These are phyloP conservation scores for Fusarium burgessii DNA, from an alignment of 2,329 filamentous ascomycete genomes.

Conservation along the genomic window DNA sequence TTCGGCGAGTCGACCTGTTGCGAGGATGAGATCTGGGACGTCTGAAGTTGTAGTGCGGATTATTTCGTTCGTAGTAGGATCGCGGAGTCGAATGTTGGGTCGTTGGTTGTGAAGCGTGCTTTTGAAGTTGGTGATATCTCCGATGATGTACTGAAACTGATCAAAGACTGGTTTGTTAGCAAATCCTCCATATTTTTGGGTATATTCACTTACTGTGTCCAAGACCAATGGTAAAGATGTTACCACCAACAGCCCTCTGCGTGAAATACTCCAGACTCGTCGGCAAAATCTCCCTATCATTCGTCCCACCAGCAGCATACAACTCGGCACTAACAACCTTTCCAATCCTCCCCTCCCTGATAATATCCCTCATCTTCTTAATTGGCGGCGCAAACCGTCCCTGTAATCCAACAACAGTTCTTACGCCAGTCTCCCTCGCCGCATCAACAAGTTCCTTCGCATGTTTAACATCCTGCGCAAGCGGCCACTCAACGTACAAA, in stretches of 20 bases:
- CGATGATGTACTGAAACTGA: conserved; percentile 58
- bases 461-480: conserved; percentile 58
- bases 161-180: conserved; percentile 56
- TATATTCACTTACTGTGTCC: conserved; percentile 53
- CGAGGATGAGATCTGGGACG: conserved; percentile 58
- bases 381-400: conserved; percentile 60
- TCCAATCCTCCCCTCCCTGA: conserved; percentile 61
- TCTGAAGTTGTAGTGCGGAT: conserved; percentile 52
- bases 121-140: conserved; percentile 56
- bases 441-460: conserved; percentile 57
- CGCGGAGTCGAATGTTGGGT: conserved; percentile 53
- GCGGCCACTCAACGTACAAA: conserved; percentile 69
- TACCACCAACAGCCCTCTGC: conserved; percentile 60
- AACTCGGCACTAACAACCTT: conserved; percentile 64
- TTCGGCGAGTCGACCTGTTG: conserved; percentile 53
- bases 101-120: conserved; percentile 60
- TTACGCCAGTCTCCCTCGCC: conserved; percentile 49
- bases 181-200: accelerated
- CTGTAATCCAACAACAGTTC: conserved; percentile 64
- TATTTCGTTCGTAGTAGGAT: conserved; percentile 47
- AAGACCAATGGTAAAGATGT: conserved; percentile 56
- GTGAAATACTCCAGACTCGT: conserved; percentile 61
- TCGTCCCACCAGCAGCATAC: conserved; percentile 53
- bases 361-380: conserved; percentile 57
- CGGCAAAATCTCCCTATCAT: conserved; percentile 49